Base-by-base conservation (phyloP, 441 rosid genomes). In the Adansonia gregorii region DNA sequence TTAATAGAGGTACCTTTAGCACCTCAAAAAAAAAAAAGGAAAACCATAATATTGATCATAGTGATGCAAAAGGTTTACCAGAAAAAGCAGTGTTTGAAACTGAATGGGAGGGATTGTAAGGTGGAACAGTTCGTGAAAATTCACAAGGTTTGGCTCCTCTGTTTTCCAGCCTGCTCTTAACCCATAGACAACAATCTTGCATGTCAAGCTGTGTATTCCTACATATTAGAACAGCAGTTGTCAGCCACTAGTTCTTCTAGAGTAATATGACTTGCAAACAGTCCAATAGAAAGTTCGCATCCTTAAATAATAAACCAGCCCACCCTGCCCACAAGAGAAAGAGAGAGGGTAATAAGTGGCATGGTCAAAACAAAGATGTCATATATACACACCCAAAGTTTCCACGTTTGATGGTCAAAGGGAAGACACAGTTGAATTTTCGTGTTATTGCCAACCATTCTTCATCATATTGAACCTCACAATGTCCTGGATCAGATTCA, bases 401-500 rank as follows among this genome's bases (percentile, higher is more conserved):
- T 79, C 89, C 85, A 70, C 59, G 70, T 60, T 72, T 83, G 14
- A 22, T 24, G 6, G 94, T 89, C 80, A 89, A 80, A 45, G 99
- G 99, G 78, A 95, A 83, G 71, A 83, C 73, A 81, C 89, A 80
- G 80, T 95, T 89, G 86, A 88, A 89, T 78, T 85, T 86, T 79
- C 83, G 79, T 24, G 96, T 95, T 72, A 91, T 86, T 45, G 94
- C 92, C 39, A 92, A 84, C 97, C 97, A 95, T 82, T 95, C 98
- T 86, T 91, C 97, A 54, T 95, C 99, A 71, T 91, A 94, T 66
- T 87, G 83, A 83, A 95, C 77, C 82, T 91, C 92, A 75, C 82
- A 87, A 31, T 94, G 95, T 78, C 95, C 94, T 70, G 93, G 91
- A 77, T 81, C 95, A 22, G 94, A 90, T 59, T 95, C 97, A 65